Percentiles rank a stretch among this genome's conserved stretches.
Evolutionary conservation across 306 rosid genomes (phyloP).

Genomic region (Echinosophora koreensis): DNA sequence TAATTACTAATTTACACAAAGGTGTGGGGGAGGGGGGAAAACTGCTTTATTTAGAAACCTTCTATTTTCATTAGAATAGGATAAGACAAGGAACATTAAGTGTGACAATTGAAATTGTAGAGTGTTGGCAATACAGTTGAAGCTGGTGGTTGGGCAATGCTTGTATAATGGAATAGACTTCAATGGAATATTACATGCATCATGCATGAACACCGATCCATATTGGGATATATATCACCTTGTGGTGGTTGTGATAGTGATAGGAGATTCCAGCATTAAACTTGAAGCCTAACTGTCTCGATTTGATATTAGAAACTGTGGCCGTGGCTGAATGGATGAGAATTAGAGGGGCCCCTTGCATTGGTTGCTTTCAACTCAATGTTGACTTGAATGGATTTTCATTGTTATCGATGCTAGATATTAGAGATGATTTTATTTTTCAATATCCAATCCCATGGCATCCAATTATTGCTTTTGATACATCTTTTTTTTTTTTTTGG

Average conservation of each 20-base stretch:
- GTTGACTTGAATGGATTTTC: not conserved
- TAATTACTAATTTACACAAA: not conserved
- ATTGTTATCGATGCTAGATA: not conserved
- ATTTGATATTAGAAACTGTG: conserved; percentile 7
- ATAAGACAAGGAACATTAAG: conserved; percentile 35
- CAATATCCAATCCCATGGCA: not conserved
- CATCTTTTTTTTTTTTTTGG: not conserved
- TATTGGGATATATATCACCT: conserved; percentile 4
- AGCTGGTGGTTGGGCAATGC: conserved; percentile 16
- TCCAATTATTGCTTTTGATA: not conserved
- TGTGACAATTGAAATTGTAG: conserved; percentile 21
- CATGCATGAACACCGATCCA: conserved; percentile 1
- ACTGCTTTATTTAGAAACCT: not conserved
- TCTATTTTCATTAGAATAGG: not conserved
- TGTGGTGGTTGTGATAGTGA: conserved; percentile 37
- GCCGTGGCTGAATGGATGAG: conserved; percentile 9
- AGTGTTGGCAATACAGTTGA: not conserved
- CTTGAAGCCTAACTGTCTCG: not conserved
- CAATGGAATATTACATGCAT: not conserved
- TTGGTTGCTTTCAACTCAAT: conserved; percentile 13
- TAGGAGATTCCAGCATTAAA: conserved; percentile 25
- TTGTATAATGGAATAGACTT: not conserved
- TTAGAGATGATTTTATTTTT: not conserved
- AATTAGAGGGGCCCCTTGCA: conserved; percentile 30
- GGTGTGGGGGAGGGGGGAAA: not conserved